Evolutionary conservation across 345 rosid species (phyloP).

Genomic region (Gossypium herbaceum): DNA sequence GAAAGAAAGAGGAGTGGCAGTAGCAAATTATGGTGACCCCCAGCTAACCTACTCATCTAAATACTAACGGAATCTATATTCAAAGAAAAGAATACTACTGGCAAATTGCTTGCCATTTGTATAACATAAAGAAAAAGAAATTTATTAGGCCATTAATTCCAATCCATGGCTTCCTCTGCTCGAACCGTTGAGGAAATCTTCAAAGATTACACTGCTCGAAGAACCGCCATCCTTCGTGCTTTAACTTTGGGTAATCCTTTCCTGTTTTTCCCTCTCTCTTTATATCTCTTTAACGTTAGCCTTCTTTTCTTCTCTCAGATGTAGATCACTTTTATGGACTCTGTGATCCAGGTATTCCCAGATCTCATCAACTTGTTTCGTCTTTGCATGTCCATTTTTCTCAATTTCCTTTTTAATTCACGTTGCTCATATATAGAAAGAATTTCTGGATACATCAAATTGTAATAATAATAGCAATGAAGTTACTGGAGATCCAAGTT

Average conservation of each 20-base stretch:
- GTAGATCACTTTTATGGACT: constrained; percentile 83
- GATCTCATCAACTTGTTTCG: constrained; percentile 2
- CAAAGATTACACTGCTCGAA: constrained; percentile 75
- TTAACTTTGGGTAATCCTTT: constrained; percentile 55
- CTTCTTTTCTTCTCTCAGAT: constrained; percentile 39
- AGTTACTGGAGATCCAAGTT: not conserved
- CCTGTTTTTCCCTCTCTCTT: not conserved
- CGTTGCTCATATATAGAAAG: not conserved
- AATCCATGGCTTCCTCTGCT: constrained; percentile 47
- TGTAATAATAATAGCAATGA: not conserved
- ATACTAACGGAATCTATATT: too few species aligned
- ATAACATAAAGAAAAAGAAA: too few species aligned
- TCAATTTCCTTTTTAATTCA: too few species aligned
- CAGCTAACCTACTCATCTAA: not conserved
- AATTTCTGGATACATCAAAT: not conserved
- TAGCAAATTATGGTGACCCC: not conserved
- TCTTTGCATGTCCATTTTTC: not conserved
- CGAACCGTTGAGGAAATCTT: constrained; percentile 96
- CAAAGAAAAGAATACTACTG: too few species aligned
- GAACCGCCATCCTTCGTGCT: constrained; percentile 85
- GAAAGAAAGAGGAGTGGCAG: not conserved
- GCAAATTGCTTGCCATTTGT: not conserved
- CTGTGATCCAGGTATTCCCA: constrained; percentile 88
- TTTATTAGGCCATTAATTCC: too few species aligned
- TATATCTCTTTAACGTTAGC: not conserved